phyloP scores from a whole-genome alignment of 495 filamentous ascomycete genomes.

The Tuber microsphaerosporum region DNA sequence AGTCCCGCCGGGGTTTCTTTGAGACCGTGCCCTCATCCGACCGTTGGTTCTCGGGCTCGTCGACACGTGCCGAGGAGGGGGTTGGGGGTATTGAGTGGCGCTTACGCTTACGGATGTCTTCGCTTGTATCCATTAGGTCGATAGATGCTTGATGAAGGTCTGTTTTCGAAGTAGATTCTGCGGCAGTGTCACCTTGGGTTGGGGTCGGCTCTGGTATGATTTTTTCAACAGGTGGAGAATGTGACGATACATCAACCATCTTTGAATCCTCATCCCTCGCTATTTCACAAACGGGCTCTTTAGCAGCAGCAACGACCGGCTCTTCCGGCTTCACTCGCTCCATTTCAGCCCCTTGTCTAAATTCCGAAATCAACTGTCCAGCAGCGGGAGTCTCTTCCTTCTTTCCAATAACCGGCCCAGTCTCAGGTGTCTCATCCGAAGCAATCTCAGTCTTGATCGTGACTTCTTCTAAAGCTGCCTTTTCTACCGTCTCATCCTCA shows the following conservation, averaged over 20 bases:
- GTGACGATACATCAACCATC: constrained; percentile 17
- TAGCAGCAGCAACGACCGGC: not conserved
- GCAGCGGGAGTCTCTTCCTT: constrained; percentile 12
- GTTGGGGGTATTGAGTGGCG: constrained; percentile 58
- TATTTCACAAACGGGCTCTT: not conserved
- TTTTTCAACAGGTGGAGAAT: not conserved
- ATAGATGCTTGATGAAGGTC: constrained; percentile 21
- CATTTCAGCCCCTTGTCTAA: constrained; percentile 1
- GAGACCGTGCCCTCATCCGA: constrained; percentile 11
- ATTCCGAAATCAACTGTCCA: constrained; percentile 13
- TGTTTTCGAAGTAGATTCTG: not conserved
- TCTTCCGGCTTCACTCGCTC: constrained; percentile 11
- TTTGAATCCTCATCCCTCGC: constrained; percentile 15
- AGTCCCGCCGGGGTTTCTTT: constrained; percentile 31
- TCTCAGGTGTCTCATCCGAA: constrained; percentile 17
- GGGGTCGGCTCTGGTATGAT: not conserved
- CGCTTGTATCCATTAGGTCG: constrained; percentile 43
- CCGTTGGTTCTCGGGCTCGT: constrained; percentile 7
- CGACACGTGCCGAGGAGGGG: not conserved
- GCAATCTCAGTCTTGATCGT: constrained; percentile 3
- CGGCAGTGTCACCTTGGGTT: not conserved
- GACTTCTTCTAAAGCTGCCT: not conserved
- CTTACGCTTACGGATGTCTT: constrained; percentile 60
- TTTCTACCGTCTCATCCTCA: constrained; percentile 8
- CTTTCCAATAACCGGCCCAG: not conserved